A percentile compares a stretch with the other conserved stretches of the same genome.
Evolutionary conservation across 805 yeast species (phyloP).

Genomic region (Huiozyma naganishii): DNA sequence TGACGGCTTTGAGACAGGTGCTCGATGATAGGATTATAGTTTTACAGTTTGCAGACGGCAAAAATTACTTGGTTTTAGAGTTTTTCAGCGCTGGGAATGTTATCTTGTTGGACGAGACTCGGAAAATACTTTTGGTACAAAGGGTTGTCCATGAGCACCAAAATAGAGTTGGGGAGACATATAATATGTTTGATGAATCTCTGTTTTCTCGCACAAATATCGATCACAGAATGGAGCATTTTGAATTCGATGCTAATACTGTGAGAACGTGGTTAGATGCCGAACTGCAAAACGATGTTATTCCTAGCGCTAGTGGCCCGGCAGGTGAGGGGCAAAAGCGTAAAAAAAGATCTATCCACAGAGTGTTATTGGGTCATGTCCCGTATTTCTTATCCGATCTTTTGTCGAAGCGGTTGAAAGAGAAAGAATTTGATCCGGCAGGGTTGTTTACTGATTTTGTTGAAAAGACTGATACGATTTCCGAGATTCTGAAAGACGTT

Average conservation of each 20-base stretch:
- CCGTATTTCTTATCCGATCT: slow-evolving; percentile 74
- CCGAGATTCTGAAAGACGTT: slow-evolving; percentile 36
- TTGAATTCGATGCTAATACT: slow-evolving; percentile 7
- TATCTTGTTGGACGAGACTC: slow-evolving; percentile 57
- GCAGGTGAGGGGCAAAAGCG: slow-evolving; percentile 13
- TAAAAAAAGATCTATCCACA: slow-evolving; percentile 48
- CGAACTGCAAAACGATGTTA: slow-evolving; percentile 8
- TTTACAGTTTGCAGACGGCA: slow-evolving; percentile 74
- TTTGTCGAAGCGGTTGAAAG: slow-evolving; percentile 46
- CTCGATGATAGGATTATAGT: slow-evolving; percentile 78
- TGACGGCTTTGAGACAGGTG: slow-evolving; percentile 63
- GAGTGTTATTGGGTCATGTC: slow-evolving; percentile 53
- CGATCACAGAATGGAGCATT: slow-evolving; percentile 7
- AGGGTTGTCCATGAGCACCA: slow-evolving; percentile 70
- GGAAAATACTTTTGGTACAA: slow-evolving; percentile 60
- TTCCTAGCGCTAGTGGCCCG: not conserved
- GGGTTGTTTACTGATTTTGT: slow-evolving; percentile 25
- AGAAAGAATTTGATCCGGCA: slow-evolving; percentile 38
- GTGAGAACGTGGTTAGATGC: slow-evolving; percentile 22
- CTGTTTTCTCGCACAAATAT: slow-evolving; percentile 28
- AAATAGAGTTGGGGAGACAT: slow-evolving; percentile 61
- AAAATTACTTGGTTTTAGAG: slow-evolving; percentile 68
- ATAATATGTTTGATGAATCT: slow-evolving; percentile 46
- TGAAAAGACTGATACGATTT: slow-evolving; percentile 27
- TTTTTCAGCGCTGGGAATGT: slow-evolving; percentile 94